phyloP scores from a whole-genome alignment of 2,329 filamentous ascomycete species.

The Verticillium isaacii region DNA sequence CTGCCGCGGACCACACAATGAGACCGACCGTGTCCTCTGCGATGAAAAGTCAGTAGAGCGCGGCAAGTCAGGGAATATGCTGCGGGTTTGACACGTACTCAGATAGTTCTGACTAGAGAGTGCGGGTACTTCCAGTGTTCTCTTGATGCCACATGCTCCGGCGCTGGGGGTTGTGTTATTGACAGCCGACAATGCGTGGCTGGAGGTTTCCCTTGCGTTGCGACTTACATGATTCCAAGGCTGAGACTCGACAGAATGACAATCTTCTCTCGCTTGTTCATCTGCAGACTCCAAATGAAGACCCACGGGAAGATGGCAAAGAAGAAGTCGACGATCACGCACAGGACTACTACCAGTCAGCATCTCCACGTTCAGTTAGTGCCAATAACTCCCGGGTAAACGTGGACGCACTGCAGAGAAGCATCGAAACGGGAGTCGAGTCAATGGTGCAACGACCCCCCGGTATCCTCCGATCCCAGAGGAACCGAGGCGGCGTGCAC shows the following conservation, averaged over 20 bases:
- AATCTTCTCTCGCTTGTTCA: constrained; percentile 39
- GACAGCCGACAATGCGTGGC: not conserved
- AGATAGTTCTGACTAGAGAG: constrained; percentile 14
- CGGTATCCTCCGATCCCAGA: constrained; percentile 9
- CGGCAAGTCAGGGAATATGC: not conserved
- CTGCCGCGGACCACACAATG: constrained; percentile 32
- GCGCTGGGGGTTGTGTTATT: not conserved
- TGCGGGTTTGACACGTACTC: not conserved
- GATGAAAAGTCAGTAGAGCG: not conserved
- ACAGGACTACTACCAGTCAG: not conserved
- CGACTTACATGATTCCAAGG: constrained; percentile 29
- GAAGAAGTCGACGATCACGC: constrained; percentile 30
- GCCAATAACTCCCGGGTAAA: not conserved
- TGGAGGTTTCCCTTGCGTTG: no score
- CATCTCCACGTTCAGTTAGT: not conserved
- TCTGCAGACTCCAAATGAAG: constrained; percentile 37
- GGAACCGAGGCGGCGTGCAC: constrained; percentile 5
- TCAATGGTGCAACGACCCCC: constrained; percentile 4
- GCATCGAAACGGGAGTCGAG: constrained; percentile 8
- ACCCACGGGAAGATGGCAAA: constrained; percentile 37
- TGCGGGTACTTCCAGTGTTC: constrained; percentile 21
- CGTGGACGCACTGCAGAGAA: constrained; percentile 1
- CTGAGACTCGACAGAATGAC: constrained; percentile 37
- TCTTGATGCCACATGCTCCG: constrained; percentile 16
- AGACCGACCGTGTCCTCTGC: constrained; percentile 28